Base-by-base conservation (phyloP, 805 yeast genomes). In the Ogataea haglerorum region DNA sequence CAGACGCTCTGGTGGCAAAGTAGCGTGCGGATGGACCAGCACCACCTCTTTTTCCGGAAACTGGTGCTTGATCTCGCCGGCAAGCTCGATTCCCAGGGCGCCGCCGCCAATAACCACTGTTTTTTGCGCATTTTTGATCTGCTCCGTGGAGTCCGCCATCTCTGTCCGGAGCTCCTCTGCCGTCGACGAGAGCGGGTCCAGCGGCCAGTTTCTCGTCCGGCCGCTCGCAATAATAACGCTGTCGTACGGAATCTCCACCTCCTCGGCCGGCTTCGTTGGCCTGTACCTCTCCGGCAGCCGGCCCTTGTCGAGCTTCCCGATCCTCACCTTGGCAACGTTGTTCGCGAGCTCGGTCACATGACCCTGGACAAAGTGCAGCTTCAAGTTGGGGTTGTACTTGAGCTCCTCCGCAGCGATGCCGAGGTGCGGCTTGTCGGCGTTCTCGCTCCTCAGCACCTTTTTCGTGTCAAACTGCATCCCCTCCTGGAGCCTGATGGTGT, bases 71-170 rank as follows among this genome's bases (percentile, higher is more conserved):
- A 75, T 56, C 41, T 75, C 79, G 22, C 70, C 75, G 1, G 76
- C 73, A 18, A 70, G 57, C 51, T 75, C 80, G 31, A 73, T 67
- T 2, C 79, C 80, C 16, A 73, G 56, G 1, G 78, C 74, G 15
- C 80, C 80, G 12, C 72, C 78, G 7, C 80, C 80, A 39, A 73
- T 67, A 9, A 70, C 58, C 5, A 73, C 66, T n/a, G 76, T 63
- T 5, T 63, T 56, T 8, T 68, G 54, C 12, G 70, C 64, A 3
- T 42, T 31, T 12, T 53, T 55, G 34, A 76, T 63, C n/a, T 56
- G 53, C 1, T 50, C 47, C 19, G 51, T 49, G 27, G 66, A 61
- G 15, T 52, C 48, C 4, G 43, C 36, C 77, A 76, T 74, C 47
- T 76, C 81, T 14, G 54, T 42, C 19, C 67, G 41, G 47, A 62